A percentile compares a stretch with the other conserved stretches of the same genome.
Evolutionary conservation across 495 filamentous ascomycete genomes (phyloP).

Genomic region (Darksidea phi): DNA sequence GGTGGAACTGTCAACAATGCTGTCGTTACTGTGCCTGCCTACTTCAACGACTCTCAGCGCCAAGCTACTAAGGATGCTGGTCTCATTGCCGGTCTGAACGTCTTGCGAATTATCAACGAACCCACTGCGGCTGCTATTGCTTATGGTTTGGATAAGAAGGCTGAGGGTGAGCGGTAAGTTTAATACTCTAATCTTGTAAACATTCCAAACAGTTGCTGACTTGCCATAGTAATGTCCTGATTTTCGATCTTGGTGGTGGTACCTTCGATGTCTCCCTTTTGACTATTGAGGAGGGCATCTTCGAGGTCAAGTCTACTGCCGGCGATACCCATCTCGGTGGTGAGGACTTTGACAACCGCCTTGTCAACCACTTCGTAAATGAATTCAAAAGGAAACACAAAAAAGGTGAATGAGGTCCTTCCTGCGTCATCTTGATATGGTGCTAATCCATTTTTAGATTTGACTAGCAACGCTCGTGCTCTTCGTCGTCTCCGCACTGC

Average conservation of each 20-base stretch:
- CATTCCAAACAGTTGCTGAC: not conserved
- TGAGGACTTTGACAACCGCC: constrained; percentile 95
- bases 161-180: not conserved
- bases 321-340: constrained; percentile 97
- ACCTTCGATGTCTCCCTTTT: constrained; percentile 98
- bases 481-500: constrained; percentile 96
- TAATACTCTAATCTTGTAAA: too few species aligned
- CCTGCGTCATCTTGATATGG: constrained; percentile 8
- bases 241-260: constrained; percentile 98
- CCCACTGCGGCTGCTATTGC: constrained; percentile 92
- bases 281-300: constrained; percentile 96
- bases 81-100: constrained; percentile 92
- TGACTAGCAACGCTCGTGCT: constrained; percentile 88
- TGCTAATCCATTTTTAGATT: constrained; percentile 53
- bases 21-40: constrained; percentile 93
- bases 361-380: constrained; percentile 91
- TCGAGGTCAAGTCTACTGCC: constrained; percentile 98
- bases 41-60: constrained; percentile 98
- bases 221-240: constrained; percentile 80
- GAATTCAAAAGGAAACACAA: constrained; percentile 95
- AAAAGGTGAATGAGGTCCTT: constrained; percentile 63
- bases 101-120: constrained; percentile 95
- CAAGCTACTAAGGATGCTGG: constrained; percentile 98
- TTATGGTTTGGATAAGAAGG: constrained; percentile 92
- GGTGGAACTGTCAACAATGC: constrained; percentile 89